Evolutionary conservation across 2,329 filamentous ascomycete genomes (phyloP), one percentile per base, ranked within the genome.

Genomic region (Huntiella bhutanensis): DNA sequence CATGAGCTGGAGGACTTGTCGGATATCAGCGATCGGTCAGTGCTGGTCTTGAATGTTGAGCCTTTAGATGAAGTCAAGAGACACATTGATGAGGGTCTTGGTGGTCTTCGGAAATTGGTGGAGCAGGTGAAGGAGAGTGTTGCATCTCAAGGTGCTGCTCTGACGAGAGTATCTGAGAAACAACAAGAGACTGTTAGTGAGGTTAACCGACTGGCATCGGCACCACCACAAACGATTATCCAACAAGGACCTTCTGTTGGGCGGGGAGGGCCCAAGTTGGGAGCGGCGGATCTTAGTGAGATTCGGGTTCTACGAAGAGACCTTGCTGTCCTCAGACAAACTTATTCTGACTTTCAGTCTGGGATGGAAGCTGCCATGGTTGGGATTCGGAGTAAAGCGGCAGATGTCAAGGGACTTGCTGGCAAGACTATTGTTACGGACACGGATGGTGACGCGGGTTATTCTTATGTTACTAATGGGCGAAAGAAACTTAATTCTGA

Each of bases 31-130:
- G 91, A 98, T 59, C 76, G 88, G 28, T 86, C 86, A 1, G 91
- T 98, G 1, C 69, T 98, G n/a, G 92, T 91, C 0, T 67, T 98
- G 37, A 98, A 98, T 54, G 73, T 96, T 1, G 91, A 98, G 57
- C 75, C 80, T 12, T 70, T 98, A 4, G 91, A 98, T 58, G 91
- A 98, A 61, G 87, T 98, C 34, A 96, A 96, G 64, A 78, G 79
- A 42, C 91, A 96, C 57, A 86, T 98, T 53, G 91, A 98, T 52
- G 88, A 98, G 53, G 85, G 87, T 37, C 69, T 98, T 43, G 79
- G 80, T 7, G 77, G 80, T 5, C 67, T 98, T 43, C 83, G 80
- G 53, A 75, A 77, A 48, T 72, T 94, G 28, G 77, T 98, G n/a
- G 82, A 92, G 54, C 79, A 83, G 48, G 77, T 98, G 49, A 84